Percentiles rank a stretch among this genome's conserved stretches.
Evolutionary conservation across 331 rosid species (phyloP).

Genomic region (Ulmus americana): DNA sequence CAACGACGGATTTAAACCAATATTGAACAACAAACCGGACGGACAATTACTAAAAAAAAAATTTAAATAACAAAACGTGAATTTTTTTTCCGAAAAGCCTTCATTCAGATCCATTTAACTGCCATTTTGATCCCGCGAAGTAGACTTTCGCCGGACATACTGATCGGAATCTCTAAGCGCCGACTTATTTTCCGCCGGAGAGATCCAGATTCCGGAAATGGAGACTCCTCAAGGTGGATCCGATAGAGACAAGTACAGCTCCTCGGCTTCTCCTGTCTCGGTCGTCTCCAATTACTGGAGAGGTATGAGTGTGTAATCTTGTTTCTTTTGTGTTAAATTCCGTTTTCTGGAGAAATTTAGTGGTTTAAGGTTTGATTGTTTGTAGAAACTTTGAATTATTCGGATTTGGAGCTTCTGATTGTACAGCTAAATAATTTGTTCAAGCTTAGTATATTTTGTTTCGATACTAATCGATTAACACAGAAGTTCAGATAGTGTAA

Average conservation of each 20-base stretch:
- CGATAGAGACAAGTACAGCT: slow-evolving; percentile 62
- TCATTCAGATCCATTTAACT: not conserved
- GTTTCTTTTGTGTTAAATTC: not conserved
- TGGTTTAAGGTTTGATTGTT: not conserved
- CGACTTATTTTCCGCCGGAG: not conserved
- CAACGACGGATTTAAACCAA: no score
- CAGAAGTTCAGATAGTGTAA: not conserved
- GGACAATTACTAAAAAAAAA: no score
- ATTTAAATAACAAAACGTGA: no score
- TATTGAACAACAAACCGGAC: no score
- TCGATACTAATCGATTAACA: not conserved
- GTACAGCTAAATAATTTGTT: not conserved
- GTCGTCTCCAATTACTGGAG: slow-evolving; percentile 77
- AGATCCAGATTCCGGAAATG: slow-evolving; percentile 33
- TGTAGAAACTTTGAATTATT: not conserved
- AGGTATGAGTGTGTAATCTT: slow-evolving; percentile 36
- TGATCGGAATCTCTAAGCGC: not conserved
- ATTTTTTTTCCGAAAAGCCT: no score
- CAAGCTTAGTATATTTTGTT: not conserved
- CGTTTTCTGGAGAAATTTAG: not conserved
- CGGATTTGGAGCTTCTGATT: not conserved
- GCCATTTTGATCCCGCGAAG: not conserved
- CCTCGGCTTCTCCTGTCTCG: slow-evolving; percentile 68
- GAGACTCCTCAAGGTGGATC: slow-evolving; percentile 69
- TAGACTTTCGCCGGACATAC: not conserved